Conservation (phyloP, 495 filamentous ascomycete species). For the Hypoxylon crocopeplum region DNA sequence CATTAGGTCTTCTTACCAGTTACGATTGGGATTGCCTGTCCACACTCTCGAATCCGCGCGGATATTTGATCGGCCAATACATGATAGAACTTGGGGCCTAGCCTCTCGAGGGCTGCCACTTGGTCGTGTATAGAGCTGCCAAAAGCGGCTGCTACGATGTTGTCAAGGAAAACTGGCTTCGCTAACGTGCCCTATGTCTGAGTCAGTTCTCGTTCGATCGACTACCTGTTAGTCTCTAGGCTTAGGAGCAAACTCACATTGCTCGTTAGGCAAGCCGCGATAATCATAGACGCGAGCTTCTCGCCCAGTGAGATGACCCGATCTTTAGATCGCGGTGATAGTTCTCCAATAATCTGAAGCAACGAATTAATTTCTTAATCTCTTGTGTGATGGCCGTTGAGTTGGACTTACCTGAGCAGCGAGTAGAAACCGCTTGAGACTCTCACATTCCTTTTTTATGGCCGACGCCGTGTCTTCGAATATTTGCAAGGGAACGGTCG, state of each 20-base stretch:
- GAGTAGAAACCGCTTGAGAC: slow-evolving; percentile 41
- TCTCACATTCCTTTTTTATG: slow-evolving; percentile 47
- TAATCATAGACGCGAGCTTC: slow-evolving; percentile 45
- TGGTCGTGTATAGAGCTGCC: slow-evolving; percentile 39
- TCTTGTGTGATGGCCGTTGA: background rate
- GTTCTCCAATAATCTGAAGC: slow-evolving; percentile 46
- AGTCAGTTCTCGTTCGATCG: slow-evolving; percentile 2
- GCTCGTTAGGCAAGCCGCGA: slow-evolving; percentile 43
- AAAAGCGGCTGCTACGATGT: slow-evolving; percentile 46
- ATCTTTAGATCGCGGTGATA: slow-evolving; percentile 46
- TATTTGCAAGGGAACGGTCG: slow-evolving; percentile 10
- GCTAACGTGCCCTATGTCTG: slow-evolving; percentile 40
- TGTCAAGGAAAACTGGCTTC: slow-evolving; percentile 42
- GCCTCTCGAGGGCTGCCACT: slow-evolving; percentile 31
- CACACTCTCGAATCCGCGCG: slow-evolving; percentile 34
- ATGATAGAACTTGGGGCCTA: slow-evolving; percentile 45
- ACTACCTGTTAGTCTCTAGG: background rate
- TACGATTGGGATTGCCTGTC: slow-evolving; percentile 40
- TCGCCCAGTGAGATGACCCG: slow-evolving; percentile 48
- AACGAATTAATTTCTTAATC: slow-evolving; percentile 14
- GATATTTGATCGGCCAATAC: slow-evolving; percentile 43
- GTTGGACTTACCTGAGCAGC: slow-evolving; percentile 42
- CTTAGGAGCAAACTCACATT: slow-evolving; percentile 37
- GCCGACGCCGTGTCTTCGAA: slow-evolving; percentile 31
- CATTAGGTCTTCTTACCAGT: slow-evolving; percentile 30